Evolutionary conservation across 768 basidiomycete genomes (phyloP), one percentile per base, ranked within the genome.

Genomic region (Boletus coccyginus): DNA sequence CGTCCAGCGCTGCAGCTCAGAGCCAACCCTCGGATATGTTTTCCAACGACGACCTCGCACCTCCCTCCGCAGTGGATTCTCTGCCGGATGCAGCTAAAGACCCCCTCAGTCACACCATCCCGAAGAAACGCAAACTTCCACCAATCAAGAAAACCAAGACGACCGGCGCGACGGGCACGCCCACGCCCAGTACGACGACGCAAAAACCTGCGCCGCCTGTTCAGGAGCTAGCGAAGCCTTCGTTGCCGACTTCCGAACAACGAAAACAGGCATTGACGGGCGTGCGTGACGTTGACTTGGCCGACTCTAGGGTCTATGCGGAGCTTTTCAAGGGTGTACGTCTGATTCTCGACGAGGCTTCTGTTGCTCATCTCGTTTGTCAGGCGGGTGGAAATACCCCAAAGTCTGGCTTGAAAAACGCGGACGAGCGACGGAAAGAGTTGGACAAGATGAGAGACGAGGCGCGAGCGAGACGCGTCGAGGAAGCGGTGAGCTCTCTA

Each of bases 361-460:
- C 53, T 44, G n/a, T 29, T 3, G 33, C 24, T 59, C 27, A 57
- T 43, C 43, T 29, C 40, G 27, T 36, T 38, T 29, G 44, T 19
- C 39, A 81, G 79, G 60, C 76, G n/a, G 76, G 75, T 17, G 77
- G 76, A 49, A 76, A 60, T 54, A 75, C 77, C 38, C 74, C 80
- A 11, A 74, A 70, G 16, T 77, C 80, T 31, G 78, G 78, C 21
- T 62, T 77, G 54, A 81, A 70, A 56, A 77, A 76, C 43, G 82
- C 87, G n/a, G 87, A 88, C 59, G 87, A 89, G 65, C 76, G 86
- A 46, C 77, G 81, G 54, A 85, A 79, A 61, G 86, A 91, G 55
- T 63, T 90, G 62, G 78, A 85, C 63, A 81, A 75, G 64, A 81
- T 87, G 84, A 79, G 86, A 53, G 85, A 90, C 39, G 88, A 89